Evolutionary conservation across 225 moss, liverwort and hornwort species (phyloP).

Genomic region (Pleurozium schreberi): DNA sequence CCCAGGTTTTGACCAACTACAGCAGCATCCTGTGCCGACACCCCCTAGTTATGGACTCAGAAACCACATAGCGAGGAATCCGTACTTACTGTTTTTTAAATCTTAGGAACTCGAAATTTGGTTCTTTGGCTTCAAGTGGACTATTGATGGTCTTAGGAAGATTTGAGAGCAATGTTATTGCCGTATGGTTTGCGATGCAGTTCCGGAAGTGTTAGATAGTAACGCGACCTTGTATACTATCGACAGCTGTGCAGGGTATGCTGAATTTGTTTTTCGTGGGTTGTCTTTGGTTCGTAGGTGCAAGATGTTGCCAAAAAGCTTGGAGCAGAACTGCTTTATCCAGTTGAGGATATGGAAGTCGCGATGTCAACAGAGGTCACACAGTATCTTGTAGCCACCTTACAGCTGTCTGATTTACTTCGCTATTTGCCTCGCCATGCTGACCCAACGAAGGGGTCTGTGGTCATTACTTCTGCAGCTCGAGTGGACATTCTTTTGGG

Average conservation of each 20-base stretch:
- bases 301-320: constrained; percentile 80
- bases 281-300: constrained; percentile 30
- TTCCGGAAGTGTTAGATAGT: background rate
- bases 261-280: background rate
- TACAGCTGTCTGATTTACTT: constrained; percentile 63
- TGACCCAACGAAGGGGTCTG: constrained; percentile 70
- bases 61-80: background rate
- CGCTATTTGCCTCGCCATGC: constrained; percentile 51
- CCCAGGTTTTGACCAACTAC: background rate
- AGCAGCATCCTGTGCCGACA: background rate
- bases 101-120: background rate
- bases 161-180: background rate
- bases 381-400: constrained; percentile 64
- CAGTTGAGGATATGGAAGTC: constrained; percentile 44
- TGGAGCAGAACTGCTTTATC: constrained; percentile 50
- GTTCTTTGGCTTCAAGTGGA: background rate
- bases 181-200: background rate
- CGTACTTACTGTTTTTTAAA: background rate
- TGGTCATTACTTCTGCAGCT: constrained; percentile 65
- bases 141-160: background rate
- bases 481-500: constrained; percentile 83
- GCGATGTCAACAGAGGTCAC: constrained; percentile 88
- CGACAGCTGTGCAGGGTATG: background rate
- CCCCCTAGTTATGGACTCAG: background rate
- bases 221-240: background rate